These are phyloP conservation scores for Mycena filopes DNA, from an alignment of 768 basidiomycete species.

Conservation along the genomic window DNA sequence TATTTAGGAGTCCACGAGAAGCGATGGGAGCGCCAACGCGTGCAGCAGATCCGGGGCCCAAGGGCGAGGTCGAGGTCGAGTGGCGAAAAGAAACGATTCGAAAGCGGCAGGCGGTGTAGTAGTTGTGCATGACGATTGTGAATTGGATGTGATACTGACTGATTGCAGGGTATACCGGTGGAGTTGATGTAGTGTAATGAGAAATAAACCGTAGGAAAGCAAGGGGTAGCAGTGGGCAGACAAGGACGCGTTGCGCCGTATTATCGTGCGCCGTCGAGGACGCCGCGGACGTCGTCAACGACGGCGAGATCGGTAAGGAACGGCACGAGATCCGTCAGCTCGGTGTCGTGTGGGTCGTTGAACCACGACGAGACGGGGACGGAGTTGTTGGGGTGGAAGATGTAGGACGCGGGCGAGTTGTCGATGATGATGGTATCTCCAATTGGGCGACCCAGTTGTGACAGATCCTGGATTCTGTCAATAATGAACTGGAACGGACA, in stretches of 20 bases:
- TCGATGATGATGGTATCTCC: slow-evolving; percentile 79
- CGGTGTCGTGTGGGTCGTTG: slow-evolving; percentile 81
- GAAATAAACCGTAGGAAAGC: slow-evolving; percentile 27
- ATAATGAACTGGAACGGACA: not conserved
- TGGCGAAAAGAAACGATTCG: slow-evolving; percentile 15
- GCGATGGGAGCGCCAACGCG: slow-evolving; percentile 2
- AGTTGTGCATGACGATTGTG: slow-evolving; percentile 16
- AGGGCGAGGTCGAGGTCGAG: not conserved
- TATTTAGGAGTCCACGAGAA: slow-evolving; percentile 13
- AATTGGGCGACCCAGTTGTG: slow-evolving; percentile 78
- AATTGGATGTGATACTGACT: slow-evolving; percentile 11
- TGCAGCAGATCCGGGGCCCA: slow-evolving; percentile 5
- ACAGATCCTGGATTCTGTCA: slow-evolving; percentile 64
- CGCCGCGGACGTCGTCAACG: slow-evolving; percentile 73
- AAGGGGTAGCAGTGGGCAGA: slow-evolving; percentile 6
- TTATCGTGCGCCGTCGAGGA: slow-evolving; percentile 57
- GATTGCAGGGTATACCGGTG: slow-evolving; percentile 36
- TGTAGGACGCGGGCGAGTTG: slow-evolving; percentile 82
- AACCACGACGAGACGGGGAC: slow-evolving; percentile 85
- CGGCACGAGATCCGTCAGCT: slow-evolving; percentile 74
- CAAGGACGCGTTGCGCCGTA: not conserved
- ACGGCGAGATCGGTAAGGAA: slow-evolving; percentile 72
- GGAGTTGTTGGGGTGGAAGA: slow-evolving; percentile 85
- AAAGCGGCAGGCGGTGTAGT: slow-evolving; percentile 31
- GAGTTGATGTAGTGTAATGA: slow-evolving; percentile 33